A percentile compares a stretch with the other conserved stretches of the same genome.
Conservation (phyloP, 2,329 filamentous ascomycete genomes). For the Calonectria leucothoes region DNA sequence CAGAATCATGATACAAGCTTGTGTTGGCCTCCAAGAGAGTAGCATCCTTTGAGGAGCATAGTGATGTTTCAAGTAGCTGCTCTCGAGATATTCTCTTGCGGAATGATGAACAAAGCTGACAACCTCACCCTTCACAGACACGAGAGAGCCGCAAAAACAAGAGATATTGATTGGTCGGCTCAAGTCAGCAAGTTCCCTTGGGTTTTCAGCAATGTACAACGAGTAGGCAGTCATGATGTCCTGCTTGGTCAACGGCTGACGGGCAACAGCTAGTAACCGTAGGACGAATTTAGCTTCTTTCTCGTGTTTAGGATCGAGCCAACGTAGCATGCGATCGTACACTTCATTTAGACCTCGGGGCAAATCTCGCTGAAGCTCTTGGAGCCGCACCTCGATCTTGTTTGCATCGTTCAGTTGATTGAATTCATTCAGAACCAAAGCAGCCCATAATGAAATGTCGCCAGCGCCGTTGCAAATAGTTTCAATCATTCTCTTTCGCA, state of each 20-base stretch:
- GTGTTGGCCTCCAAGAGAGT: background rate
- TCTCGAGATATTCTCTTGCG: background rate
- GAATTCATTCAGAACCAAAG: background rate
- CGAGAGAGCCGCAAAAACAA: background rate
- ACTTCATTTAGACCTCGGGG: background rate
- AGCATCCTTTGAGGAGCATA: background rate
- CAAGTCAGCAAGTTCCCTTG: background rate
- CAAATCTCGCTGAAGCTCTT: background rate
- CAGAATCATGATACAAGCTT: background rate
- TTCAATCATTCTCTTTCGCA: background rate
- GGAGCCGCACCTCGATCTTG: background rate
- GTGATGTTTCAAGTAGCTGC: background rate
- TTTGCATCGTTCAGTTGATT: background rate
- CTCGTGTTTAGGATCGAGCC: background rate
- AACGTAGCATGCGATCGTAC: background rate
- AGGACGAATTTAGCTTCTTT: background rate
- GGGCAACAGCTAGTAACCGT: background rate
- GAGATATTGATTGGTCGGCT: background rate
- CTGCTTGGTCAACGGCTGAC: background rate
- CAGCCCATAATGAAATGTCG: background rate
- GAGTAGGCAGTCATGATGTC: background rate
- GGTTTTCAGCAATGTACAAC: background rate
- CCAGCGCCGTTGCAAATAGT: background rate
- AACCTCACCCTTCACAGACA: background rate
- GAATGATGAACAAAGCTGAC: background rate